phyloP scores from a whole-genome alignment of 331 rosid genomes.

The Rosa hybrid region DNA sequence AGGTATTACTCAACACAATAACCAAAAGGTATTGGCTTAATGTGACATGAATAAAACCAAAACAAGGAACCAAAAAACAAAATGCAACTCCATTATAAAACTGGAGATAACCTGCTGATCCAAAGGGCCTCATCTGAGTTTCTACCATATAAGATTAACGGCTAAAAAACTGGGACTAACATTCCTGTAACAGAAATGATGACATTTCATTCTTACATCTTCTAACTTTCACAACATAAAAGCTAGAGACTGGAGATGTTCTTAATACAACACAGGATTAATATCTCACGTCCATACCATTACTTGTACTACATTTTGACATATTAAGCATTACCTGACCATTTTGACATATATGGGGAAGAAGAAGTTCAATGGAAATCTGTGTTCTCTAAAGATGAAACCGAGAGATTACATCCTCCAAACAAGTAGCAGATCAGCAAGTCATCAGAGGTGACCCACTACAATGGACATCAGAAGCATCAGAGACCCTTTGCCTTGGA shows the following conservation, averaged over 20 bases:
- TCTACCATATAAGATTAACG: not conserved
- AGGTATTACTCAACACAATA: not conserved
- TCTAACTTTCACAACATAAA: conserved; percentile 7
- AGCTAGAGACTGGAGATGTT: conserved; percentile 5
- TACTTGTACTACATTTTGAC: conserved; percentile 20
- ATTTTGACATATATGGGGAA: not conserved
- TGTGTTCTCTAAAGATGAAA: conserved; percentile 4
- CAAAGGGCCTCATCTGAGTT: not conserved
- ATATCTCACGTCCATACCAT: conserved; percentile 16
- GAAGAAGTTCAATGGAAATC: conserved; percentile 5
- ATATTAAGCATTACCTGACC: not conserved
- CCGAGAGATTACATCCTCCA: conserved; percentile 23
- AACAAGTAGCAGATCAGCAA: conserved; percentile 33
- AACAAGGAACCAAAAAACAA: not conserved
- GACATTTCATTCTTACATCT: conserved; percentile 18
- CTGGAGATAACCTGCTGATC: not conserved
- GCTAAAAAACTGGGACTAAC: not conserved
- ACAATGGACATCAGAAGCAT: conserved; percentile 80
- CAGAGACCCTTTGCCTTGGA: conserved; percentile 82
- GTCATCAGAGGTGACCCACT: conserved; percentile 90
- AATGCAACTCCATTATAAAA: not conserved
- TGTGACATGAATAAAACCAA: not conserved
- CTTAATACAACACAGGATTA: conserved; percentile 2
- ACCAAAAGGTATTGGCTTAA: not conserved
- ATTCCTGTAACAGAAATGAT: not conserved